Evolutionary conservation across 2,329 filamentous ascomycete species (phyloP).

Genomic region (Fusarium phyllophilum): DNA sequence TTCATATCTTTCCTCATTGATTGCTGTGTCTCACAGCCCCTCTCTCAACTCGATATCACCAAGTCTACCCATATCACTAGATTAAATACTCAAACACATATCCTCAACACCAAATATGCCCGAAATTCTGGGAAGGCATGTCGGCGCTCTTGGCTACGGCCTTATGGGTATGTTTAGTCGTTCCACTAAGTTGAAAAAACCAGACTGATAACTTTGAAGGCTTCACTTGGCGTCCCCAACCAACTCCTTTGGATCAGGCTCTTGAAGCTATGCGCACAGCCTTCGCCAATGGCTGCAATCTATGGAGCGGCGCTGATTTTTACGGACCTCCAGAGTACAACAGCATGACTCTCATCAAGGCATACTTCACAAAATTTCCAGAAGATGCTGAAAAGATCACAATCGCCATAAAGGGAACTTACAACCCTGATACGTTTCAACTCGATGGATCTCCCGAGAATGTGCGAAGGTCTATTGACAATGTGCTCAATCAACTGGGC

Average conservation of each 20-base stretch:
- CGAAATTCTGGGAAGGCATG: conserved; percentile 53
- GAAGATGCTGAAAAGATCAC: conserved; percentile 71
- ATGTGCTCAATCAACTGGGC: conserved; percentile 60
- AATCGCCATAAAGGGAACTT: conserved; percentile 70
- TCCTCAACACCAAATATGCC: conserved; percentile 23
- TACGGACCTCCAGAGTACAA: conserved; percentile 70
- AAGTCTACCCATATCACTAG: neutral
- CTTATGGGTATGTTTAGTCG: conserved; percentile 59
- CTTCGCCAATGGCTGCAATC: conserved; percentile 55
- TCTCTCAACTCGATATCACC: neutral
- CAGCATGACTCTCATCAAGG: conserved; percentile 66
- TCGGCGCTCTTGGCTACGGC: conserved; percentile 64
- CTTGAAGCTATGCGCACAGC: conserved; percentile 67
- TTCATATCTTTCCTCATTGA: neutral
- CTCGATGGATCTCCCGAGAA: conserved; percentile 64
- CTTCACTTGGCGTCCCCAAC: conserved; percentile 55
- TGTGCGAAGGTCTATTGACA: conserved; percentile 67
- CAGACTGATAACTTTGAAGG: conserved; percentile 42
- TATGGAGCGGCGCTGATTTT: conserved; percentile 73
- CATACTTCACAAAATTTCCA: conserved; percentile 72
- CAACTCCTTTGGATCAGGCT: conserved; percentile 57
- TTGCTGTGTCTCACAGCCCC: neutral
- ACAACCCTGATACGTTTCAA: conserved; percentile 47
- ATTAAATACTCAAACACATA: neutral
- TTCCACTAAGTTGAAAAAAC: neutral